Base-by-base conservation (phyloP, 2,329 filamentous ascomycete genomes). In the Fusarium sp. region DNA sequence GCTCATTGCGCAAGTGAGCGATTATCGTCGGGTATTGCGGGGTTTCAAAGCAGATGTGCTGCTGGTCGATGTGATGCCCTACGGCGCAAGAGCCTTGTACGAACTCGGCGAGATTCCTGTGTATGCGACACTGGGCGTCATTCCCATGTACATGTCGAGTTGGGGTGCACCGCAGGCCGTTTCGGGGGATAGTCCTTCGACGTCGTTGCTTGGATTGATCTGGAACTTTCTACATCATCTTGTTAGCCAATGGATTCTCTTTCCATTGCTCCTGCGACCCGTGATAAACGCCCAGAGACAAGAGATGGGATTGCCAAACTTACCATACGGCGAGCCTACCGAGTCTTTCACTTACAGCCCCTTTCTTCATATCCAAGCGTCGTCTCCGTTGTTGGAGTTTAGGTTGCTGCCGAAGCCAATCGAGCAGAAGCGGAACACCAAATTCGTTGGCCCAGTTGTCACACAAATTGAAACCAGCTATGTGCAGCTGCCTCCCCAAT, bases 91-190 rank as follows among this genome's bases (percentile, higher is more conserved):
- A n/a, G 78, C 78, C 4, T 50, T 80, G 44, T 70, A 70, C 14
- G 78, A 80, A 24, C 64, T 79, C 9, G 77, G 73, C 2, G 77
- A 79, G 60, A 67, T 79, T 3, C 76, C 77, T 0, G 65, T 62
- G 0, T 81, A 79, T 56, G 79, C 78, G 5, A 81, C 79, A 1
- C 66, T 81, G 11, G 79, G 79, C 5, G 78, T 81, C 4, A 79
- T 80, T 33, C 79, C 79, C 3, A 74, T 81, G 32, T 79, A 81
- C 47, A 74, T 74, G 43, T 78, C 77, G 14, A 56, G 58, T 20
- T 66, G 70, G 61, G 58, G 62, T 7, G 75, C 76, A 8, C 77
- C 77, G 4, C 67, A 76, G 7, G 72, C 76, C 3, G 75, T 74
- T 8, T 79, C 78, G 5, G 79, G 79, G 2, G 56, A 69, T 3